Conservation (phyloP, 441 rosid genomes). For the Populus hybrid region DNA sequence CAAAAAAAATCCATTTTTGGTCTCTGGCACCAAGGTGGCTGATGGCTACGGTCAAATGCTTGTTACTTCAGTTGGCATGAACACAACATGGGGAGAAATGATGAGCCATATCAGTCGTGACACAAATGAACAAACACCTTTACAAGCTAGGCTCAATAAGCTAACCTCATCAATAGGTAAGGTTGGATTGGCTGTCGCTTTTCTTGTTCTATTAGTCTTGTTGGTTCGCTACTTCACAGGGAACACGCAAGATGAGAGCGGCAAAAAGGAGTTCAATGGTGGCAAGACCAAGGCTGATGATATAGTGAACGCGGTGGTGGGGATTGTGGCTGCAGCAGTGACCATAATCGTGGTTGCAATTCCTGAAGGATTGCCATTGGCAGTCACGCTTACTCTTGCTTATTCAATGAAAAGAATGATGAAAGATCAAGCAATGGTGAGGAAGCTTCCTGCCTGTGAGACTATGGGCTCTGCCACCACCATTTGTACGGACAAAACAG, state of each 20-base stretch:
- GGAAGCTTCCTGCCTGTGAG: slow-evolving; percentile 44
- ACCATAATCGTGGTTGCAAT: slow-evolving; percentile 51
- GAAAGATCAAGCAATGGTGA: slow-evolving; percentile 39
- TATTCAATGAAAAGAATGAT: slow-evolving; percentile 58
- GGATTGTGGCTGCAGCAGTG: slow-evolving; percentile 38
- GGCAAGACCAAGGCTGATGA: slow-evolving; percentile 29
- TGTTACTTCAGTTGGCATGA: slow-evolving; percentile 39
- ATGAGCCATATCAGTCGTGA: slow-evolving; percentile 34
- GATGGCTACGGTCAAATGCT: slow-evolving; percentile 44
- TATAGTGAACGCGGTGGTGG: slow-evolving; percentile 32
- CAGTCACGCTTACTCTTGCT: slow-evolving; percentile 29
- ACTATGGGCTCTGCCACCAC: slow-evolving; percentile 47
- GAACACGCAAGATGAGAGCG: slow-evolving; percentile 35
- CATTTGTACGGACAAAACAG: slow-evolving; percentile 43
- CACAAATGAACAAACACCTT: slow-evolving; percentile 33
- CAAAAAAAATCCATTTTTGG: slow-evolving; percentile 29
- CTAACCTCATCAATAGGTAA: slow-evolving; percentile 39
- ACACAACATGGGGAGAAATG: slow-evolving; percentile 47
- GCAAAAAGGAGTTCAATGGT: slow-evolving; percentile 23
- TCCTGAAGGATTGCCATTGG: slow-evolving; percentile 52
- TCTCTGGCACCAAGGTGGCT: slow-evolving; percentile 38
- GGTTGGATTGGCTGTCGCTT: slow-evolving; percentile 36
- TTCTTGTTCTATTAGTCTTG: slow-evolving; percentile 35
- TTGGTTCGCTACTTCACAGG: slow-evolving; percentile 44
- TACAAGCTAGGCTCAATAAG: slow-evolving; percentile 37